Base-by-base conservation (phyloP, 441 rosid species). In the Manihot esculenta region DNA sequence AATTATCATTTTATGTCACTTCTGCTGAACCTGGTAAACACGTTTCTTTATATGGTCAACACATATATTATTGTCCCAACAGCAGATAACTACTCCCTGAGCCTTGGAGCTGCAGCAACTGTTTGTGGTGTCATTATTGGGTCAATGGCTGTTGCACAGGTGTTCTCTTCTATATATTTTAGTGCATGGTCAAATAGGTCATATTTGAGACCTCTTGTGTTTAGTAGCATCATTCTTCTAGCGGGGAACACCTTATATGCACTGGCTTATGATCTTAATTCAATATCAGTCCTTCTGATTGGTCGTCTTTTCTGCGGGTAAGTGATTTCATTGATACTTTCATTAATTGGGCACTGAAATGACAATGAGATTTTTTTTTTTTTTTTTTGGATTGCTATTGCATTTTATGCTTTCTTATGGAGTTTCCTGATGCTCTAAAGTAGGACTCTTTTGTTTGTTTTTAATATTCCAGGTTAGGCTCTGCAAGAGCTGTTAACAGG, bases 41-140 rank as follows among this genome's bases (percentile, higher is more conserved):
- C 99, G 5, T 95, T 95, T 76, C 88, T 95, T 65, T 95, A 93
- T 74, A 95, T 95, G 99, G 92, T 91, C 80, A 93, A 95, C 81
- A 93, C 99, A 23, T 95, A 93, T 62, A 93, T 95, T 62, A 81
- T 95, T 18, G 98, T 95, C 72, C 99, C 98, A 72, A 95, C 99
- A 9, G 97, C 98, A 0, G 98, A 95, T 82, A 84, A 85, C 80
- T 95, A 95, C 78, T 89, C 99, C 6, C 76, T 79, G 79, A 91
- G 95, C 76, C 97, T 95, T 70, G 99, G 99, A 78, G 98, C 99
- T 72, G 97, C 98, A 71, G 98, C 99, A 64, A 95, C 98, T n/a
- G 94, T 95, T 77, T 95, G 99, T 51, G 99, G 99, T 77, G 74
- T 91, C 60, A 84, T 95, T 64, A 95, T 95, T 67, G 98, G 99